A percentile compares a stretch with the other conserved stretches of the same genome.
These are phyloP conservation scores for Aspergillus nanangensis DNA, from an alignment of 495 filamentous ascomycete genomes.

Conservation along the genomic window DNA sequence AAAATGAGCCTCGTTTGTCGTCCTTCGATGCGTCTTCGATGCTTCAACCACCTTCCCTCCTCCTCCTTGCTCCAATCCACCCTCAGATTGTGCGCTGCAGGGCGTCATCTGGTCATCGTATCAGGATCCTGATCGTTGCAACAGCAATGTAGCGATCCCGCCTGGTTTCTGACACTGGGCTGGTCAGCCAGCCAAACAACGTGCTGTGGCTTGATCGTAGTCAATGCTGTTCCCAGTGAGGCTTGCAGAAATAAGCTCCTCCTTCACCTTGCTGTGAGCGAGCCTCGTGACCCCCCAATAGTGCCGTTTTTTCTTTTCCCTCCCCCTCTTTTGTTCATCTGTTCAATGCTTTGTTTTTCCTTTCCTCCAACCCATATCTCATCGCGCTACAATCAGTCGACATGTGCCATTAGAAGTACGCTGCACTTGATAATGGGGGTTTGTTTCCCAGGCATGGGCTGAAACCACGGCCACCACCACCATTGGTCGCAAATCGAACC, in stretches of 20 bases:
- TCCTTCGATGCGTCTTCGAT: conserved; percentile 39
- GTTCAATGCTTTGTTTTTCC: background rate
- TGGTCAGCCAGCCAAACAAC: conserved; percentile 11
- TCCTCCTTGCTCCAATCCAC: conserved; percentile 1
- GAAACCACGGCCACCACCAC: too few species aligned
- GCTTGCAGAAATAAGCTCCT: conserved; percentile 11
- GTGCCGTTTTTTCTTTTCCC: background rate
- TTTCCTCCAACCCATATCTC: background rate
- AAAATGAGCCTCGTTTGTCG: conserved; percentile 1
- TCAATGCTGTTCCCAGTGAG: conserved; percentile 6
- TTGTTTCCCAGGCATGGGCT: too few species aligned
- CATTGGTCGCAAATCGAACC: too few species aligned
- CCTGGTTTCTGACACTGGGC: conserved; percentile 4
- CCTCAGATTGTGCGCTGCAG: conserved; percentile 7
- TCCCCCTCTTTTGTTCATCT: background rate
- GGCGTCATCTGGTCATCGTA: conserved; percentile 19
- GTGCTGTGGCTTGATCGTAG: conserved; percentile 17
- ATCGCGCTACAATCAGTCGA: too few species aligned
- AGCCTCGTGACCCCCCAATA: conserved; percentile 10
- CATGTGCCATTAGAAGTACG: too few species aligned
- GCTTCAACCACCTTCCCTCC: conserved; percentile 13
- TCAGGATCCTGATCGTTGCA: background rate
- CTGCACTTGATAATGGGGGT: too few species aligned
- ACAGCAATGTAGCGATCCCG: conserved; percentile 5
- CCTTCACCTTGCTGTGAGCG: too few species aligned